Evolutionary conservation across 2,329 filamentous ascomycete genomes (phyloP).

Genomic region (Fonsecaea nubica): DNA sequence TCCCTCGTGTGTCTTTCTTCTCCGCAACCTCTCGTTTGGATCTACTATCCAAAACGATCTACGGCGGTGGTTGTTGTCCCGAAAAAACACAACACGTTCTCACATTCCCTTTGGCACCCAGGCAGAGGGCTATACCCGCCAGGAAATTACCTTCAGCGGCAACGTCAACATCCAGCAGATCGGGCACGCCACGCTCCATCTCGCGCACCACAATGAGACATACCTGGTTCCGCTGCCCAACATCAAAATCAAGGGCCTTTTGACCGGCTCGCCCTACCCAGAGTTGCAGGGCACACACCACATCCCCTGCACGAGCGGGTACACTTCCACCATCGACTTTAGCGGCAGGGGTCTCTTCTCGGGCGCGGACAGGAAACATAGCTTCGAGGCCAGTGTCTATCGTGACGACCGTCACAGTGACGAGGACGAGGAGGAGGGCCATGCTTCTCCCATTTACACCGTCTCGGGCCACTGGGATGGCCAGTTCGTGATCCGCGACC

Average conservation of each 20-base stretch:
- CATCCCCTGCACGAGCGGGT: conserved; percentile 38
- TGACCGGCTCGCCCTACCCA: conserved; percentile 58
- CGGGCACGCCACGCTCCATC: conserved; percentile 34
- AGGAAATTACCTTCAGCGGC: conserved; percentile 38
- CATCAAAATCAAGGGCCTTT: conserved; percentile 38
- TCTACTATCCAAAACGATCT: too few relatives aligned
- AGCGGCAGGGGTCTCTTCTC: conserved; percentile 32
- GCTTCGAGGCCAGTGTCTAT: conserved; percentile 36
- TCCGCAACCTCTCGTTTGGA: neutral
- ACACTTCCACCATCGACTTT: conserved; percentile 36
- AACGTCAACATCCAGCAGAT: conserved; percentile 36
- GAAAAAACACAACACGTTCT: neutral
- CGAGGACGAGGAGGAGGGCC: conserved; percentile 19
- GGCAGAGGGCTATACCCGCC: conserved; percentile 39
- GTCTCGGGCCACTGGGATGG: conserved; percentile 52
- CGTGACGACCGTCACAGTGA: conserved; percentile 20
- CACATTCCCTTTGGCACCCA: neutral
- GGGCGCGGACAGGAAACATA: conserved; percentile 30
- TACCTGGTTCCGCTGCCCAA: conserved; percentile 38
- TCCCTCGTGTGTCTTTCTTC: neutral
- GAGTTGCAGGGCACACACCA: conserved; percentile 38
- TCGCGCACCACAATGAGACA: conserved; percentile 33
- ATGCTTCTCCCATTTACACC: conserved; percentile 32
- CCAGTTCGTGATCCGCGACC: conserved; percentile 76
- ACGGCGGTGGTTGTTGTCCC: too few relatives aligned